Base-by-base conservation (phyloP, 345 rosid species). In the Kernera saxatilis region DNA sequence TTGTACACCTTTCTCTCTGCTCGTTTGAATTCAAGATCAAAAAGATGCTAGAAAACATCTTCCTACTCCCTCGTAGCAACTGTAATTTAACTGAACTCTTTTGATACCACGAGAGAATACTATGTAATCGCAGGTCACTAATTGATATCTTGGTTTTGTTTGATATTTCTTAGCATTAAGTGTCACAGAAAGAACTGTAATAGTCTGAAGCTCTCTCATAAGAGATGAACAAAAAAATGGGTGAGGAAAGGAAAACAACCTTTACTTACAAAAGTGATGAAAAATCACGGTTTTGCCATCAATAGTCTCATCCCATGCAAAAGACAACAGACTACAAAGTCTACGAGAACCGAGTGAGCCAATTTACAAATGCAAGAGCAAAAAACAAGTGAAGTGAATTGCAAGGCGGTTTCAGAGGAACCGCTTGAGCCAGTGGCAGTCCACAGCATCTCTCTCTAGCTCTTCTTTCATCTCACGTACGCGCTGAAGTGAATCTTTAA, bases 391-490 rank as follows among this genome's bases (percentile, higher is more conserved):
- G 15, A 55, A 18, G 21, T n/a, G 3, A 48, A 23, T 6, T 15
- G 14, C 15, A 39, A 55, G 26, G 72, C 30, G 36, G 43, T n/a
- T 67, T 74, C 63, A 75, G 8, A 92, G 61, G 82, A 93, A 85
- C 55, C 79, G 97, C 82, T 70, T 79, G 59, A 89, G 95, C 99
- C 99, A 91, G 33, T 48, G 26, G 67, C 81, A 77, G 72, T 82
- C 70, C 12, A 18, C 81, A 12, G 93, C 85, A 70, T 91, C 95
- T 79, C 83, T 94, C 84, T 89, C 85, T 49, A 94, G 70, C 44
- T 80, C 86, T 55, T 76, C 85, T 70, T 81, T 92, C 83, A 89
- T 63, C 78, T 77, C 83, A 54, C 67, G 74, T 33, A 88, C 81
- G 37, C 69, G 80, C 45, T 81, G 78, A 67, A 85, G 80, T 62